Evolutionary conservation across 805 yeast genomes (phyloP), one percentile per base, ranked within the genome.

Genomic region (Suhomyces xylopsoci): DNA sequence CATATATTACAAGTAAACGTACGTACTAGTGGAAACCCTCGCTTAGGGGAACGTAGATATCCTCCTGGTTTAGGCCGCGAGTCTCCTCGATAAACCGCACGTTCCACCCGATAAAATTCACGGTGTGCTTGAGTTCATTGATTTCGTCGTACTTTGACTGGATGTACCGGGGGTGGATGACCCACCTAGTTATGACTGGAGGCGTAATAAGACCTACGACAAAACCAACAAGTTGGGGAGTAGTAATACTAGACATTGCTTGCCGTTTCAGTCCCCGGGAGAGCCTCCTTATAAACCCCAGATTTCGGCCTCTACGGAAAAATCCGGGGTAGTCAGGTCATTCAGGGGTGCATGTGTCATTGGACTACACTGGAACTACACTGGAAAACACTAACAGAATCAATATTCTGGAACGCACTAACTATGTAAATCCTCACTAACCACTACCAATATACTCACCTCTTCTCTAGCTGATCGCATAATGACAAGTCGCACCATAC

Each of bases 101-200:
- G 12, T 68, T 61, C 74, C 75, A 71, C 7, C 75, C 76, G 9
- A 70, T 58, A 47, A 58, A 58, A 49, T 72, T 74, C 44, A 71
- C 28, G 42, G 66, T 67, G 51, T 68, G 64, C 45, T 64, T 67
- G 25, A 71, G 58, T 26, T 56, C 53, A 50, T 69, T 68, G 25
- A 71, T 63, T 49, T 71, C 75, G 36, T 65, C 65, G 45, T 55
- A 61, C 45, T 61, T 58, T 2, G 60, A 15, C 19, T 63, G 66
- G 48, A 68, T 51, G 28, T 60, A 57, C 17, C 55, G 50, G 4
- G 75, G 76, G 32, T 61, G 51, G 12, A 71, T 50, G 7, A 63
- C 50, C 38, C 63, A 55, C 46, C 63, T 66, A 7, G 75, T 68
- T 10, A 64, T 49, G 6, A 68, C 19, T 1, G 74, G 73, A 25